Percentiles rank a stretch among this genome's conserved stretches.
phyloP scores from a whole-genome alignment of 768 basidiomycete genomes.

The Tephrocybe sp. region DNA sequence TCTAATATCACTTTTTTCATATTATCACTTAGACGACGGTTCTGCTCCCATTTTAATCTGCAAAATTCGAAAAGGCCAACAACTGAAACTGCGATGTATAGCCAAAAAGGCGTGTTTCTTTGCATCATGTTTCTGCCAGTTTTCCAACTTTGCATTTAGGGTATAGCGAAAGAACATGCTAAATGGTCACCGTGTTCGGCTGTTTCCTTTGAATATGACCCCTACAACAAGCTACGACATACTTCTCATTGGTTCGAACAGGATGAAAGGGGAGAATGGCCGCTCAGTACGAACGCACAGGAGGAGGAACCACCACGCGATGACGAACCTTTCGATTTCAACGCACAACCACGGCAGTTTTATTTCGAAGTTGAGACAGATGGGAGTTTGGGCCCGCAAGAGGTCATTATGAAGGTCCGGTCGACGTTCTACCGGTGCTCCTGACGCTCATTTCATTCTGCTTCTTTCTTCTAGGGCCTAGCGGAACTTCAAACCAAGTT shows the following conservation, averaged over 20 bases:
- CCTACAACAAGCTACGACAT: conserved; percentile 94
- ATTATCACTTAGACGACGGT: conserved; percentile 46
- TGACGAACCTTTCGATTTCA: conserved; percentile 83
- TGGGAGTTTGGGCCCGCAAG: conserved; percentile 84
- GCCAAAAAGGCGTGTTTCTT: conserved; percentile 80
- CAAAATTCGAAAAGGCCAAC: conserved; percentile 93
- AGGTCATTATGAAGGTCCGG: conserved; percentile 80
- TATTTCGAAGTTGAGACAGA: conserved; percentile 96
- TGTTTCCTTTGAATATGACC: conserved; percentile 96
- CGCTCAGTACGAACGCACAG: conserved; percentile 78
- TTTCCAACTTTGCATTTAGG: conserved; percentile 44
- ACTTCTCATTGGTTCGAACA: conserved; percentile 94
- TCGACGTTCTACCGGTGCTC: background rate
- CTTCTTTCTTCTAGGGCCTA: conserved; percentile 52
- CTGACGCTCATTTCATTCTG: conserved; percentile 2
- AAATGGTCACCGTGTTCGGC: conserved; percentile 99
- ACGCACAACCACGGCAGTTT: conserved; percentile 84
- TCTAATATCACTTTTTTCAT: background rate
- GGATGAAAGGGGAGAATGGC: conserved; percentile 86
- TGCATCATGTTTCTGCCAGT: background rate
- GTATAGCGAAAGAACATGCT: conserved; percentile 96
- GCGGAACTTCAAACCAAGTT: conserved; percentile 78
- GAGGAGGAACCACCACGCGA: conserved; percentile 82
- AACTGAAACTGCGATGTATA: conserved; percentile 78
- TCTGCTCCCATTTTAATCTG: conserved; percentile 77